Conservation (phyloP, 306 rosid species). For the Canavalia ensiformis region DNA sequence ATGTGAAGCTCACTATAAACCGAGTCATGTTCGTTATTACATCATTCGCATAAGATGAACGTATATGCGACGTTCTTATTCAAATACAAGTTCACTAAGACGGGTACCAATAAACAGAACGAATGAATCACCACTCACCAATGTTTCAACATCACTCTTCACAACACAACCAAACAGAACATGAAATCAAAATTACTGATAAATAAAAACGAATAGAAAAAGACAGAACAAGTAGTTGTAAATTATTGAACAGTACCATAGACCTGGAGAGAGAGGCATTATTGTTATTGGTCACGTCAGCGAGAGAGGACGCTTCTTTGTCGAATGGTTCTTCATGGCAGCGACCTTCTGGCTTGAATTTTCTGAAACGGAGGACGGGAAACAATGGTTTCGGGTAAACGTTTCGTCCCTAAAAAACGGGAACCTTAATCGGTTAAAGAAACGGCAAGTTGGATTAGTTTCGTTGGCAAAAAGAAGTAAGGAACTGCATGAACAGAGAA, state of each 20-base stretch:
- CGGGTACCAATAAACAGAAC: not conserved
- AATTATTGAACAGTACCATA: conserved; percentile 48
- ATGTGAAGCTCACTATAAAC: too few relatives aligned
- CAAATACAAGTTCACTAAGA: not conserved
- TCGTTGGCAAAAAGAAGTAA: conserved; percentile 2
- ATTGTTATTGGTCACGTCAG: conserved; percentile 58
- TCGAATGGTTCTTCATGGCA: conserved; percentile 47
- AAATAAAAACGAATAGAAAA: not conserved
- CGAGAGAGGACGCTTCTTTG: conserved; percentile 66
- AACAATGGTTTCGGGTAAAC: conserved; percentile 49
- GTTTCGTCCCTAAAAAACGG: conserved; percentile 23
- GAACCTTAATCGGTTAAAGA: conserved; percentile 51
- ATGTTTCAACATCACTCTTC: not conserved
- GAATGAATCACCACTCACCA: not conserved
- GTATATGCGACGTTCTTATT: not conserved
- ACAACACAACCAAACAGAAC: not conserved
- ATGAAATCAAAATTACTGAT: not conserved
- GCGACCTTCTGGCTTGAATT: conserved; percentile 43
- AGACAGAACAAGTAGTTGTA: not conserved
- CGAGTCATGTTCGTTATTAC: not conserved
- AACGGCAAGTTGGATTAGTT: conserved; percentile 1
- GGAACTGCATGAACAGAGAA: not conserved
- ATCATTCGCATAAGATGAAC: not conserved
- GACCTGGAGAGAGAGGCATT: conserved; percentile 55
- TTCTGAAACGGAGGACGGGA: conserved; percentile 33